Evolutionary conservation across 345 rosid species (phyloP).

Genomic region (Sonneratia caseolaris): DNA sequence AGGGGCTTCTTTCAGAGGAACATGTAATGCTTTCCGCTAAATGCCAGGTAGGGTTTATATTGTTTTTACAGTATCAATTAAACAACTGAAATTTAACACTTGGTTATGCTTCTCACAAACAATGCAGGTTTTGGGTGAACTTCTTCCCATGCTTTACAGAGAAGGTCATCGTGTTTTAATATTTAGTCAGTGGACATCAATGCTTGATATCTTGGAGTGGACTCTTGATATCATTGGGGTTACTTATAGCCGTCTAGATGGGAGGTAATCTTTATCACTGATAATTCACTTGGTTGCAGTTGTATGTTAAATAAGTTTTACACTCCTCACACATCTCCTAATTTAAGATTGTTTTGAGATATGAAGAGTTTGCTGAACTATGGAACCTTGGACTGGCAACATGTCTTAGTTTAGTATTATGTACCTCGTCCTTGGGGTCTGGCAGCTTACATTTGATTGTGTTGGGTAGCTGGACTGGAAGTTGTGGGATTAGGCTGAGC

Average conservation of each 20-base stretch:
- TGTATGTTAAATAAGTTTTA: background rate
- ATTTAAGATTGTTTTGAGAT: background rate
- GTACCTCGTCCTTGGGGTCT: background rate
- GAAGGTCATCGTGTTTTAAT: slow-evolving; percentile 77
- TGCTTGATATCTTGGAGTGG: slow-evolving; percentile 98
- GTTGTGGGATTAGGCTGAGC: background rate
- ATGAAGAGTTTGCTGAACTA: background rate
- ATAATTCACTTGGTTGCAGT: background rate
- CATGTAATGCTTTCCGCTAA: slow-evolving; percentile 89
- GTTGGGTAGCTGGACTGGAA: too few species aligned
- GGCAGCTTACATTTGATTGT: too few species aligned
- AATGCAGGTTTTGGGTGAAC: slow-evolving; percentile 63
- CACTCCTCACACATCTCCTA: background rate
- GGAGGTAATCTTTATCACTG: slow-evolving; percentile 34
- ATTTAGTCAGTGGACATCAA: slow-evolving; percentile 98
- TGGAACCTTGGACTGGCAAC: background rate
- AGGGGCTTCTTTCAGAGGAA: slow-evolving; percentile 68
- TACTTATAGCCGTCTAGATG: slow-evolving; percentile 87
- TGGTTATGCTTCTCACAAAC: background rate
- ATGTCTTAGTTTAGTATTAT: background rate
- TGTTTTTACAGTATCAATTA: slow-evolving; percentile 1
- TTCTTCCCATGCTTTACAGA: slow-evolving; percentile 61
- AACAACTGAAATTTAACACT: background rate
- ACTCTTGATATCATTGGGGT: slow-evolving; percentile 77
- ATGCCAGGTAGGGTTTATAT: slow-evolving; percentile 49